Evolutionary conservation across 2,329 filamentous ascomycete species (phyloP).

Genomic region (Colletotrichum spaethianum): DNA sequence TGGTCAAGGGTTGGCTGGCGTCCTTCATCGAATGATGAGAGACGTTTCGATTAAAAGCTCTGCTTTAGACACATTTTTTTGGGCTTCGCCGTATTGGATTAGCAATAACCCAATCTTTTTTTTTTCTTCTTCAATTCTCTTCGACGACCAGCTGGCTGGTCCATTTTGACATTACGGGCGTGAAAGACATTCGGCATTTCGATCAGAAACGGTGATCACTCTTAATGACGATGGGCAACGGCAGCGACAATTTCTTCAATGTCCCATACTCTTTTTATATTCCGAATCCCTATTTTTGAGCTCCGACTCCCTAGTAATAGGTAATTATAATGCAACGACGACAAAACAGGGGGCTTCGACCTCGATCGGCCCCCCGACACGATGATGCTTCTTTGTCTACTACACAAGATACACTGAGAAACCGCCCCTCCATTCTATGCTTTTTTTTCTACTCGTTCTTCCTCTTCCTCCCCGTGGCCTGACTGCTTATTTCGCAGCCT

Average conservation of each 20-base stretch:
- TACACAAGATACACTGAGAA: conserved; percentile 30
- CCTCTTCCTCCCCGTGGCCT: neutral
- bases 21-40: conserved; percentile 19
- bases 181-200: conserved; percentile 1
- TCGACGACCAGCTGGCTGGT: neutral
- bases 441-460: neutral
- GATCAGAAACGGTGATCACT: neutral
- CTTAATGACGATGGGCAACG: neutral
- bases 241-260: neutral
- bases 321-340: conserved; percentile 40
- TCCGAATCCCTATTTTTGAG: conserved; percentile 25
- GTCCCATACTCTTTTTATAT: conserved; percentile 16
- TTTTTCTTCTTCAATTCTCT: conserved; percentile 10
- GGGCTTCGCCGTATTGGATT: conserved; percentile 30
- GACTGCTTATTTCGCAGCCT: conserved; percentile 32
- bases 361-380: conserved; percentile 18
- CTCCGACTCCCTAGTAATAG: conserved; percentile 40
- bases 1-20: conserved; percentile 8
- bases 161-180: conserved; percentile 6
- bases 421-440: neutral
- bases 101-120: conserved; percentile 33
- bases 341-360: neutral
- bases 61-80: conserved; percentile 24
- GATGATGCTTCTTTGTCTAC: conserved; percentile 28
- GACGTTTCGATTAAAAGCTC: conserved; percentile 29